These are phyloP conservation scores for Boletus pseudo-olivaceus DNA, from an alignment of 768 basidiomycete genomes.

Conservation along the genomic window DNA sequence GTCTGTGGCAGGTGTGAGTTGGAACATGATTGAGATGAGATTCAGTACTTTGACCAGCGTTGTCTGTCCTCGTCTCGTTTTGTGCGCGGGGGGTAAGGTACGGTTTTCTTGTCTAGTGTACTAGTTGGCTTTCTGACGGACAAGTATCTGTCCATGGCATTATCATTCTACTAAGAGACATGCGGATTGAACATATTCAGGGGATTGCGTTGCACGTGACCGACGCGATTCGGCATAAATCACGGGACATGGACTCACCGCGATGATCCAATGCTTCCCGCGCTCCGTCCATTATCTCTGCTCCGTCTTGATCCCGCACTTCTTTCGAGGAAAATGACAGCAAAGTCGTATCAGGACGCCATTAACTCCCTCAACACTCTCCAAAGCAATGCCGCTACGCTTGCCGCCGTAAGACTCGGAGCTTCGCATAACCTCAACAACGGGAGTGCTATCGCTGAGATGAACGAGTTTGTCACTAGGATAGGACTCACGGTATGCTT, in stretches of 20 bases:
- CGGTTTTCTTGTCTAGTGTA: background rate
- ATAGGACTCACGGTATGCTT: slow-evolving; percentile 79
- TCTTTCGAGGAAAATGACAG: slow-evolving; percentile 46
- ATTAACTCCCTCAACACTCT: slow-evolving; percentile 71
- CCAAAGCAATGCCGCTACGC: slow-evolving; percentile 90
- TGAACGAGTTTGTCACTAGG: slow-evolving; percentile 82
- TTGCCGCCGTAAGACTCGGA: slow-evolving; percentile 65
- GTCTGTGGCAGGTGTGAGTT: slow-evolving; percentile 12
- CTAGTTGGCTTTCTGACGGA: slow-evolving; percentile 20
- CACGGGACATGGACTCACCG: background rate
- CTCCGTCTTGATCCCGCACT: slow-evolving; percentile 2
- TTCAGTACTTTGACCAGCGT: slow-evolving; percentile 13
- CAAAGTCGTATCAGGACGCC: slow-evolving; percentile 63
- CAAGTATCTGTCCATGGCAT: slow-evolving; percentile 28
- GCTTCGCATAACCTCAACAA: slow-evolving; percentile 57
- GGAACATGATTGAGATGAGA: background rate
- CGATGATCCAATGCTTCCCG: slow-evolving; percentile 6
- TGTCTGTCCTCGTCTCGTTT: slow-evolving; percentile 19
- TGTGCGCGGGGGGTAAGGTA: slow-evolving; percentile 10
- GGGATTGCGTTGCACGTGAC: slow-evolving; percentile 13
- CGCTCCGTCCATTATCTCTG: slow-evolving; percentile 6
- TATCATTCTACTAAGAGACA: background rate
- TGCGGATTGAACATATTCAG: background rate
- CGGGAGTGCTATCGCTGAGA: slow-evolving; percentile 74
- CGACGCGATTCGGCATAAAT: background rate